Percentiles rank a stretch among this genome's conserved stretches.
phyloP scores from a whole-genome alignment of 1,284 basidiomycete genomes.

The Ceraceosorus guamensis region DNA sequence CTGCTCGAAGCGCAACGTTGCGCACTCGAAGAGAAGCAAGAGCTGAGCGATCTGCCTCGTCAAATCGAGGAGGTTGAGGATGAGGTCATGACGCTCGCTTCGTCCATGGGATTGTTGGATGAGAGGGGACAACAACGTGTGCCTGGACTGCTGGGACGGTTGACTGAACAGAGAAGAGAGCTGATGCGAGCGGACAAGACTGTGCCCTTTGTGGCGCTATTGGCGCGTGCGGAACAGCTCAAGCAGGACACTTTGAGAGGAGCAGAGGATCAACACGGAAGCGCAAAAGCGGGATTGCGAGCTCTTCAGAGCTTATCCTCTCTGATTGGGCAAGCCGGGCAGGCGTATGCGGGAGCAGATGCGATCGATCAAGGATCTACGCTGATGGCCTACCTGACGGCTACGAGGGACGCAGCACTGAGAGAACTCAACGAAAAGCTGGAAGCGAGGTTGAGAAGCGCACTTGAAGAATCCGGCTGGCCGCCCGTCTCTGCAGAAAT shows the following conservation, averaged over 20 bases:
- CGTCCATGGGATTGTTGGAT: slow-evolving; percentile 15
- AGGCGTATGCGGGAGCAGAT: slow-evolving; percentile 4
- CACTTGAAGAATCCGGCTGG: slow-evolving; percentile 21
- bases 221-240: slow-evolving; percentile 29
- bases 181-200: slow-evolving; percentile 22
- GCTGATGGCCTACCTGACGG: slow-evolving; percentile 5
- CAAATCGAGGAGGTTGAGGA: slow-evolving; percentile 22
- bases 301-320: not conserved
- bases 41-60: slow-evolving; percentile 16
- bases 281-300: not conserved
- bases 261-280: no score
- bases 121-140: not conserved
- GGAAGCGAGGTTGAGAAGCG: slow-evolving; percentile 12
- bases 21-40: slow-evolving; percentile 7
- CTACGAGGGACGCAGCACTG: slow-evolving; percentile 11
- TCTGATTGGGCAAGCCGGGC: not conserved
- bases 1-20: no score
- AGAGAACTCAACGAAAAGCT: slow-evolving; percentile 14
- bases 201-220: slow-evolving; percentile 21
- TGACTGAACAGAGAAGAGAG: slow-evolving; percentile 17
- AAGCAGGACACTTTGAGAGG: slow-evolving; percentile 8
- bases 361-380: slow-evolving; percentile 14
- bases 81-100: slow-evolving; percentile 20
- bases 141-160: not conserved
- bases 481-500: slow-evolving; percentile 3